Base-by-base conservation (phyloP, 2,329 filamentous ascomycete species). In the Monascus ruber region DNA sequence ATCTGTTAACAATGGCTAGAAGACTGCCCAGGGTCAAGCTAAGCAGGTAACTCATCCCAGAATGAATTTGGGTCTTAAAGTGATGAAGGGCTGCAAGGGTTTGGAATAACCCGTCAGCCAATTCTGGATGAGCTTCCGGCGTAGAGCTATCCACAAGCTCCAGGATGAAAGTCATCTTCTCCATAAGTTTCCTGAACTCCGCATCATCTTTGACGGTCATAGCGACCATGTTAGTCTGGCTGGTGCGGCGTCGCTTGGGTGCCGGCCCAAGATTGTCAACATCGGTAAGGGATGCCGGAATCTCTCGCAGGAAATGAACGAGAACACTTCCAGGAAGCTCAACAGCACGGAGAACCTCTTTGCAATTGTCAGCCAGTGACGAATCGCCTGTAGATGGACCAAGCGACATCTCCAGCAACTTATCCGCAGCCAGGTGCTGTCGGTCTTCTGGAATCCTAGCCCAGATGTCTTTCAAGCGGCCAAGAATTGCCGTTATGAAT, bases 1-100 rank as follows among this genome's bases (percentile, higher is more conserved):
- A 81, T 1, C 78, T 77, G 42, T 86, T 82, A 49, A 96, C 79
- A 64, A 96, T 94, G 33, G 82, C 79, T 37, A 89, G 70, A 28
- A 98, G 71, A 50, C 84, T 87, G 47, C 83, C 77, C 31, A 98
- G 73, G 5, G 91, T 79, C 38, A 96, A 67, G 47, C 83, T 85
- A 58, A 96, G 83, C 33, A 96, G 70, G 64, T 96, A 96, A 10
- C 87, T 85, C 44, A 95, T 74, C 56, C 93, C 88, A 0, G 87
- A 89, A 33, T 84, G 81, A 25, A 88, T 78, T 42, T 89, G 77
- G 25, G 79, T 76, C 57, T 85, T 83, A 58, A 91, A 83, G 44
- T 86, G 82, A 51, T 94, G 87, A 24, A 98, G 72, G 53, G 94
- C 85, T 4, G 82, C 81, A n/a, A 98, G 74, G 1, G 85, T 75